Evolutionary conservation across 345 rosid species (phyloP).

Genomic region (Linum tenue): DNA sequence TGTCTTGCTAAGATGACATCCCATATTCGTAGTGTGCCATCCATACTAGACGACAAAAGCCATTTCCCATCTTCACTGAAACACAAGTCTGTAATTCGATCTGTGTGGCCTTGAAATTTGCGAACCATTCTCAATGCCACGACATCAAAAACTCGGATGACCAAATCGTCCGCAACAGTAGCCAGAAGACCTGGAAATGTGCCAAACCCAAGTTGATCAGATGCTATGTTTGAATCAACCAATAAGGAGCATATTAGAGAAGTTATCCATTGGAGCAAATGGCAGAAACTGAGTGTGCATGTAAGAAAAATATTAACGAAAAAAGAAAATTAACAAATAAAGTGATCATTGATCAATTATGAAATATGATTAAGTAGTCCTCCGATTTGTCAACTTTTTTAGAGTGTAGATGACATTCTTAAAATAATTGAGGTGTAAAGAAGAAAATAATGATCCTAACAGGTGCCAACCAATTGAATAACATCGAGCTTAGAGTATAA

Average conservation of each 20-base stretch:
- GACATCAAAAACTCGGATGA: slow-evolving; percentile 67
- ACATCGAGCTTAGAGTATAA: background rate
- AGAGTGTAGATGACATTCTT: too few species aligned
- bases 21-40: slow-evolving; percentile 90
- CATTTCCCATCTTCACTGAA: slow-evolving; percentile 97
- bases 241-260: background rate
- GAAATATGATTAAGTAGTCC: too few species aligned
- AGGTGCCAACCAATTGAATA: too few species aligned
- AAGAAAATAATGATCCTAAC: too few species aligned
- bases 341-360: background rate
- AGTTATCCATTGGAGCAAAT: slow-evolving; percentile 8
- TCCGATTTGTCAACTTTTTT: too few species aligned
- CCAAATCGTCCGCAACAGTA: slow-evolving; percentile 75
- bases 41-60: slow-evolving; percentile 93
- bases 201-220: slow-evolving; percentile 8
- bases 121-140: slow-evolving; percentile 78
- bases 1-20: slow-evolving; percentile 84
- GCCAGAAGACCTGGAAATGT: slow-evolving; percentile 75
- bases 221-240: too few species aligned
- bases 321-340: too few species aligned
- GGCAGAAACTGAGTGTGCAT: too few species aligned
- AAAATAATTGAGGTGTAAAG: too few species aligned
- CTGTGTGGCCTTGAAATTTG: slow-evolving; percentile 88
- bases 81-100: slow-evolving; percentile 78
- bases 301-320: too few species aligned